Percentiles rank a stretch among this genome's conserved stretches.
Evolutionary conservation across 352 stramenopile genomes (phyloP).

Genomic region (Phytophthora lateralis): DNA sequence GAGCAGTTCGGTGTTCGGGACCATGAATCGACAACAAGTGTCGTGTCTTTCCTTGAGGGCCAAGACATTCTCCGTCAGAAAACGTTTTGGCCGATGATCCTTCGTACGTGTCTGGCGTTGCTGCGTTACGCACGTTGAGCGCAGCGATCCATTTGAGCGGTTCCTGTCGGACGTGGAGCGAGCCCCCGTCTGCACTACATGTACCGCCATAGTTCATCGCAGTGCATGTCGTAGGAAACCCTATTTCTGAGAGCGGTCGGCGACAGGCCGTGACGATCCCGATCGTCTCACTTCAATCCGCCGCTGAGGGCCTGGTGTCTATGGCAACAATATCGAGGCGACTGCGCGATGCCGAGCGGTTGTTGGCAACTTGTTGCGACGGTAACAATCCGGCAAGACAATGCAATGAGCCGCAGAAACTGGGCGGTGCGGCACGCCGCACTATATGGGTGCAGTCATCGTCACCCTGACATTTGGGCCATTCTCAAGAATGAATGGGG

Average conservation of each 20-base stretch:
- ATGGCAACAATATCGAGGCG: background rate
- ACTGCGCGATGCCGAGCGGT: conserved; percentile 6
- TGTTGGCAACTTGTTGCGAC: no score
- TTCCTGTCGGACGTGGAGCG: background rate
- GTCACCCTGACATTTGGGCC: conserved; percentile 7
- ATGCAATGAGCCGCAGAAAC: background rate
- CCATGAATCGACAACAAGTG: background rate
- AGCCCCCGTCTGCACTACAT: background rate
- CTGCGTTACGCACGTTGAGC: background rate
- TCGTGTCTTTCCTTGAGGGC: background rate
- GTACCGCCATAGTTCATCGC: background rate
- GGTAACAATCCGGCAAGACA: conserved; percentile 10
- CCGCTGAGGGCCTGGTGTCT: background rate
- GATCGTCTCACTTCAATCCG: background rate
- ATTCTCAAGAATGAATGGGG: no score
- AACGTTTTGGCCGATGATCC: background rate
- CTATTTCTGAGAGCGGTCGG: background rate
- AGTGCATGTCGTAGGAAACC: background rate
- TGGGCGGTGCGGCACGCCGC: background rate
- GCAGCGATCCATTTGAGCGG: background rate
- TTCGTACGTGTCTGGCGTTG: background rate
- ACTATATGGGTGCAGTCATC: conserved; percentile 20
- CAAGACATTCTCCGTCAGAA: background rate
- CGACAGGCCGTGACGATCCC: background rate
- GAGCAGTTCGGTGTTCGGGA: conserved; percentile 11